phyloP scores from a whole-genome alignment of 1,284 basidiomycete genomes.

The Acaromyces ingoldii region DNA sequence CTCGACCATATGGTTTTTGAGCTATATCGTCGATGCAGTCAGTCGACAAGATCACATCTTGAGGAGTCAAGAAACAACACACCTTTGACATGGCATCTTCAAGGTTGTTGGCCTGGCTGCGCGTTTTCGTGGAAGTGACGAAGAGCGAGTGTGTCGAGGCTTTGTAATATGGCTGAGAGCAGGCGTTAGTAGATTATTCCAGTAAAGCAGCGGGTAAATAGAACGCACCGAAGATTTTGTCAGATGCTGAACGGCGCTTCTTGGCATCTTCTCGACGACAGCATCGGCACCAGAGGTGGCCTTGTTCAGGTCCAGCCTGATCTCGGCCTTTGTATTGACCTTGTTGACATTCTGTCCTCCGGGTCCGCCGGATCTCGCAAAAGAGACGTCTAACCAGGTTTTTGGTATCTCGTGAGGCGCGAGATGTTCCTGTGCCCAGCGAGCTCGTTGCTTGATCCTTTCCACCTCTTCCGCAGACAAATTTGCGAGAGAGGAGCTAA shows the following conservation, averaged over 20 bases:
- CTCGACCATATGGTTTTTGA: background rate
- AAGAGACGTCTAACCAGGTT: background rate
- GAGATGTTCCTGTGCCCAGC: too few species aligned
- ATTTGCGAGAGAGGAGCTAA: background rate
- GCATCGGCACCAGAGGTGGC: too few species aligned
- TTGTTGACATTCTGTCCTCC: constrained; percentile 8
- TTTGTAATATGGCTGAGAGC: constrained; percentile 1
- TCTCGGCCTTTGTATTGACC: background rate
- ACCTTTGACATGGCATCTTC: constrained; percentile 3
- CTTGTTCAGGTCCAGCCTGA: too few species aligned
- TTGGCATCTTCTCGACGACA: too few species aligned
- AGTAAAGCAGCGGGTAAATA: too few species aligned
- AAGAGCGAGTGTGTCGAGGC: background rate
- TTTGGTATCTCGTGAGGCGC: background rate
- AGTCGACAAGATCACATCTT: too few species aligned
- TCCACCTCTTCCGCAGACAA: background rate
- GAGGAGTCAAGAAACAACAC: too few species aligned
- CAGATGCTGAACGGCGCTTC: too few species aligned
- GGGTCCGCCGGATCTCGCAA: background rate
- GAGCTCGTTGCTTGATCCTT: too few species aligned
- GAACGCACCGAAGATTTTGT: too few species aligned
- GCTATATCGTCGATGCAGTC: too few species aligned
- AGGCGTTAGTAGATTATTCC: too few species aligned
- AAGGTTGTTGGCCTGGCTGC: background rate
- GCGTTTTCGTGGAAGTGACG: background rate